phyloP scores from a whole-genome alignment of 495 filamentous ascomycete genomes.

The Aspergillus biplanus region DNA sequence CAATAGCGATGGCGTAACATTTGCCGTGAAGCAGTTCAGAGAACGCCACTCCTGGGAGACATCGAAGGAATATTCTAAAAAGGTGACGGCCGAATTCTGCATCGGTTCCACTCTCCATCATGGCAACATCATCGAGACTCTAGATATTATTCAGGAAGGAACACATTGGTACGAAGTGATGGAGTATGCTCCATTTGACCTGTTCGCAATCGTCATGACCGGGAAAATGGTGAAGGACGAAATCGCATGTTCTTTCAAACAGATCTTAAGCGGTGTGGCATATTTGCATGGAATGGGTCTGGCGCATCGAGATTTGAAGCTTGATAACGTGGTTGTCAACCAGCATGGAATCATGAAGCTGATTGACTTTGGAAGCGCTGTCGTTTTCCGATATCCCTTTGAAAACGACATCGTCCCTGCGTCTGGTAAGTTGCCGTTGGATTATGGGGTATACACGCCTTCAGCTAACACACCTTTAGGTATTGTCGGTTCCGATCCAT shows the following conservation, averaged over 20 bases:
- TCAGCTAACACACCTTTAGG: constrained; percentile 54
- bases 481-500: constrained; percentile 96
- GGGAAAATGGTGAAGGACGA: constrained; percentile 96
- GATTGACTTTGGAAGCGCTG: constrained; percentile 98
- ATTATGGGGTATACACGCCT: constrained; percentile 1
- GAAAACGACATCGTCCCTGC: constrained; percentile 88
- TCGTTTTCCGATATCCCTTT: constrained; percentile 96
- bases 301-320: constrained; percentile 92
- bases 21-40: constrained; percentile 97
- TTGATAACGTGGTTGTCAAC: constrained; percentile 98
- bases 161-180: constrained; percentile 98
- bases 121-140: constrained; percentile 96
- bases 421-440: constrained; percentile 64
- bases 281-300: constrained; percentile 96
- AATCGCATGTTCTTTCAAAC: constrained; percentile 85
- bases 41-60: constrained; percentile 92
- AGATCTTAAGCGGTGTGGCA: constrained; percentile 95
- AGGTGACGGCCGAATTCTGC: constrained; percentile 99
- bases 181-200: constrained; percentile 97
- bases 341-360: constrained; percentile 99
- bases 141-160: constrained; percentile 96
- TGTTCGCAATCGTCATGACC: constrained; percentile 99
- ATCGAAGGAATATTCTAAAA: constrained; percentile 95
- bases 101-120: constrained; percentile 97
- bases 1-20: constrained; percentile 84